Base-by-base conservation (phyloP, 352 stramenopile species). In the Chrysophaeum taylorii region DNA sequence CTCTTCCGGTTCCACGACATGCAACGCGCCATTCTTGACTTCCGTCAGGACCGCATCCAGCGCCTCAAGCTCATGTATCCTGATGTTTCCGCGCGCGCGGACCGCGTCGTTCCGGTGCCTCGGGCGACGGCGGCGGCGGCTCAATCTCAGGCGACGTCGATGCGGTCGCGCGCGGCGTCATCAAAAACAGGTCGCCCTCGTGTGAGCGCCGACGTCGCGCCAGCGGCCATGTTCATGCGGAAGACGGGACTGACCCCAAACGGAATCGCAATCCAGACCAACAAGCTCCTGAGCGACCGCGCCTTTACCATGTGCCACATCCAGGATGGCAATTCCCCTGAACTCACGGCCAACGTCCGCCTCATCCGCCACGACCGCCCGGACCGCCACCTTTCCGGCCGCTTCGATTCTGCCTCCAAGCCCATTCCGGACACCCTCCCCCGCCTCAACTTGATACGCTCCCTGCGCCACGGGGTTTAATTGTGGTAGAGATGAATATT, bases 261-360 rank as follows among this genome's bases (percentile, higher is more conserved):
- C 48, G 74, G 71, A 31, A 60, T 79, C 37, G 74, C 71, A 12
- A 4, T 15, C 0, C 41, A 75, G 53, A 78, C 71, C 4, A 79
- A 76, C 70, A 77, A 79, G 57, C 78, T 94, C 48, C 76, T 94
- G 48, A 89, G 84, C 75, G 85, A 80, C 9, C 81, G 86, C 45
- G 76, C 85, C 33, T 92, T 88, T 74, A 76, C 90, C 78, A 91
- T 93, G 69, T 90, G 84, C 74, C 81, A 89, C 64, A 79, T 92
- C 50, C 76, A 85, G 57, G 82, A 92, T 67, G 84, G 80, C 75
- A 92, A 92, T 64, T 79, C 82, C 15, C 80, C 84, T 0, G 72
- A 78, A 45, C 82, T 93, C 37, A 92, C 87, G 35, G 81, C 89
- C 53, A 92, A 93, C 67, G 86, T 92, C 35, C 83, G 83, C 5